Evolutionary conservation across 2,329 filamentous ascomycete species (phyloP), one percentile per base, ranked within the genome.

Genomic region (Hansfordia pulvinata): DNA sequence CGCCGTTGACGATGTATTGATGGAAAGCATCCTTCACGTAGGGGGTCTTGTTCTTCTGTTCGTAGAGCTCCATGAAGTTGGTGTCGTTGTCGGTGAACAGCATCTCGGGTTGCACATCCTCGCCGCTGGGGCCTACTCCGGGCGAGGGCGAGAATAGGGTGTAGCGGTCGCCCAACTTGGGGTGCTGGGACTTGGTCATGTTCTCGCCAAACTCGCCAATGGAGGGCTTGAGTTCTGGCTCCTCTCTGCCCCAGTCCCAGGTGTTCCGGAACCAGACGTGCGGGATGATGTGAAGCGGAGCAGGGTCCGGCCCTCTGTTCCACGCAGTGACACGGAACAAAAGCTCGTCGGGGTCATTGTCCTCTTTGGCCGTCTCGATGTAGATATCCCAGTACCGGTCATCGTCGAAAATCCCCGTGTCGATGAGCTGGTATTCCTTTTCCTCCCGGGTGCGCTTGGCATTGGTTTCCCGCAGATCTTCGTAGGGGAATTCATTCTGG

Each of bases 241-340:
- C 50, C 44, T 93, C 82, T 35, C 79, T 70, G 13, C 86, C 88
- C 88, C 88, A 96, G 20, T 80, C 72, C 90, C 90, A 96, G 3
- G 86, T 94, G 52, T 96, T 96, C 37, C 88, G 75, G 61, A 94
- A 96, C 84, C 86, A 94, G 27, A 93, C 73, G 33, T 96, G 90
- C 7, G 88, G 88, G 22, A 94, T 62, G 43, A 96, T 93, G 53
- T 96, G 90, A 29, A 96, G 60, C 13, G 85, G 86, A 10, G 90
- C 88, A 10, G 83, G 74, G 28, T 94, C 83, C 6, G 84, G 81
- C 10, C 90, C 88, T 41, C 90, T 73, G 49, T 96, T 96, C 78
- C 90, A 96, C 23, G 86, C 88, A 8, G 88, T 94, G 23, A 96
- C 79, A 43, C 90, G 82, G 60, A 94, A 96, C 17, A 93, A 63